Evolutionary conservation across 2,329 filamentous ascomycete species (phyloP), one percentile per base, ranked within the genome.

Genomic region (Nigrospora osmanthi): DNA sequence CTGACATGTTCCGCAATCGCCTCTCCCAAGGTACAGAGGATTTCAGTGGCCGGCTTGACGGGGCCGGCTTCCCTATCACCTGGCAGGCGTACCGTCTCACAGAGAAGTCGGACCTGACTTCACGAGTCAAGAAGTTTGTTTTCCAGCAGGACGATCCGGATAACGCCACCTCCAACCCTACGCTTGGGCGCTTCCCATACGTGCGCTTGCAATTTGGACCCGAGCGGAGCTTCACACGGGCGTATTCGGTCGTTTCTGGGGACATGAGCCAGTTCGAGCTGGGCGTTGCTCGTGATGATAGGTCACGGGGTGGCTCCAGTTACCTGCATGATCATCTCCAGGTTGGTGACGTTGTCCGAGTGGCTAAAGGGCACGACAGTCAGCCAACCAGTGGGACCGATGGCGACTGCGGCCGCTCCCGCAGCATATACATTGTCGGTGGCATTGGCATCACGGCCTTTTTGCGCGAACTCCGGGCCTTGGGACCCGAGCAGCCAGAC

Each of bases 191-290:
- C 0, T 80, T 78, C 2, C 70, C 73, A 6, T 79, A 83, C 51
- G 76, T 77, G 0, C 71, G 73, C 33, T 52, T 85, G 17, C 76
- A 71, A 49, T 69, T 85, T 2, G 73, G 72, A 0, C 75, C 74
- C 14, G 75, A 75, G 1, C 60, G 80, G 0, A 64, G 75, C 1
- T 67, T 81, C 15, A 71, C 57, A 10, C 49, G 59, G 19, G 58
- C 76, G 0, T 85, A 85, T 51, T 84, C 80, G 0, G 65, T 85
- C 10, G 73, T 83, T 0, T 65, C 66, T 1, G 77, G 75, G 0
- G 67, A 71, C 44, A 64, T 64, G 23, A 65, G 67, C 33, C 61
- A 61, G 1, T 77, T 85, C 49, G 69, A 75, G 53, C 62, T 85
- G 1, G 81, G 78, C 14, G 66, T 85, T n/a, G 72, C 78, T 2